Percentiles rank a stretch among this genome's conserved stretches.
phyloP scores from a whole-genome alignment of 192 early-diverging fungal genomes.

The Spinellus fusiger region DNA sequence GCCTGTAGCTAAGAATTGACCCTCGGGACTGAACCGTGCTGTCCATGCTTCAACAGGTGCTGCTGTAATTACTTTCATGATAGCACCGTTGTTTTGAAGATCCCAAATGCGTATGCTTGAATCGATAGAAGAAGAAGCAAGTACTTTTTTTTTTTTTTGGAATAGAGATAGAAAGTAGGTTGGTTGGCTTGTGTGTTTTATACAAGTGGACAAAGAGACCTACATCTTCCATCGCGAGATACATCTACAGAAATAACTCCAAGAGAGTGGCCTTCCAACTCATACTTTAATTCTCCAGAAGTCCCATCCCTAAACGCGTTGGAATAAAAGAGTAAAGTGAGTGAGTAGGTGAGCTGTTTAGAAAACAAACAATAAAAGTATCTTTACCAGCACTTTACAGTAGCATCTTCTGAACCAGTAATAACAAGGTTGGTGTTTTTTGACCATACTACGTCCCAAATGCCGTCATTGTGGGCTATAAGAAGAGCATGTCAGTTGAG shows the following conservation, averaged over 20 bases:
- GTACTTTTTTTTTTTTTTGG: conserved; percentile 32
- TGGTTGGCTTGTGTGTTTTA: conserved; percentile 12
- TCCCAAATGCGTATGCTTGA: conserved; percentile 77
- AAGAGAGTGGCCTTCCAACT: conserved; percentile 69
- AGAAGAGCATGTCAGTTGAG: neutral
- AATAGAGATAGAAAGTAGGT: neutral
- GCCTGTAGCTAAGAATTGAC: conserved; percentile 63
- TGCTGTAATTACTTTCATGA: conserved; percentile 55
- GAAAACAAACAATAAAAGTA: neutral
- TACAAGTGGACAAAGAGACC: neutral
- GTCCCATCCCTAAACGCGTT: conserved; percentile 52
- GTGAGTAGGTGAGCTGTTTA: neutral
- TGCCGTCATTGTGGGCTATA: conserved; percentile 75
- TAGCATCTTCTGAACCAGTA: conserved; percentile 74
- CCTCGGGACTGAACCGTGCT: conserved; percentile 66
- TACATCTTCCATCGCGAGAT: conserved; percentile 50
- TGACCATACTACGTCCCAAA: conserved; percentile 82
- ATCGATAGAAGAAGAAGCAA: conserved; percentile 72
- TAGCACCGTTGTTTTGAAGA: conserved; percentile 42
- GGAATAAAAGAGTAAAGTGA: neutral
- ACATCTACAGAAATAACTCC: conserved; percentile 73
- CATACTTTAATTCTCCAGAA: conserved; percentile 41
- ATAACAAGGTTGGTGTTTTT: conserved; percentile 56
- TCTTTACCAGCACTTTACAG: conserved; percentile 72
- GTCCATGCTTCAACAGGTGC: conserved; percentile 75